Evolutionary conservation across 345 rosid genomes (phyloP), one percentile per base, ranked within the genome.

Genomic region (Cardiospermum halicacabum): DNA sequence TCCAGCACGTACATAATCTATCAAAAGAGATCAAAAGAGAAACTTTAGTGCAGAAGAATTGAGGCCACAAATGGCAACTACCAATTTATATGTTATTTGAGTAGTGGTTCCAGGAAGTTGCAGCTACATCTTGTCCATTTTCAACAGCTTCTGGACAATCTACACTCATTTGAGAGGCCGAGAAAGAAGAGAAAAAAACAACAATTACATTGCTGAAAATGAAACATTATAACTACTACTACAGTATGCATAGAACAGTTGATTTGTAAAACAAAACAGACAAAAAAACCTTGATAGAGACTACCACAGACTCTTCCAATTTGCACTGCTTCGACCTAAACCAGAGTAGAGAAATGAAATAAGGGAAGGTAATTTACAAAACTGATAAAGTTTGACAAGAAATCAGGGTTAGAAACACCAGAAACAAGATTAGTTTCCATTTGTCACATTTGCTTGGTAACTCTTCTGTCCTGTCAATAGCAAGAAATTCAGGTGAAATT

Each of bases 291-390:
- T 76, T 48, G 77, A 56, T 4, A 63, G 40, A 36, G 72, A 65
- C 58, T 64, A 58, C 56, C 74, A 63, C 37, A 65, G 66, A 71
- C 32, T 72, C 74, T 69, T 65, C 78, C 67, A 50, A 27, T 47
- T 47, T 5, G 39, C 10, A 51, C 69, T 60, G 70, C 81, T 74
- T 66, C 86, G 57, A 75, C 78, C 81, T 82, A 82, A 47, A 72
- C 47, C 68, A 72, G 69, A 58, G 64, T 56, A 54, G 62, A 53
- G 64, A 64, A 59, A 68, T 47, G 21, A 19, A 24, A 51, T 13
- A 56, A 58, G 58, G 36, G 27, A 26, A 55, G 56, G 7, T 12
- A 39, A 42, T 27, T 31, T 5, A 32, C 50, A 34, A 40, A 51
- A 45, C 24, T 32, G 32, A 59, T 34, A 0, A 27, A 28, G 19